Evolutionary conservation across 2,329 filamentous ascomycete genomes (phyloP), one percentile per base, ranked within the genome.

Genomic region (Raffaelea ambrosiae): DNA sequence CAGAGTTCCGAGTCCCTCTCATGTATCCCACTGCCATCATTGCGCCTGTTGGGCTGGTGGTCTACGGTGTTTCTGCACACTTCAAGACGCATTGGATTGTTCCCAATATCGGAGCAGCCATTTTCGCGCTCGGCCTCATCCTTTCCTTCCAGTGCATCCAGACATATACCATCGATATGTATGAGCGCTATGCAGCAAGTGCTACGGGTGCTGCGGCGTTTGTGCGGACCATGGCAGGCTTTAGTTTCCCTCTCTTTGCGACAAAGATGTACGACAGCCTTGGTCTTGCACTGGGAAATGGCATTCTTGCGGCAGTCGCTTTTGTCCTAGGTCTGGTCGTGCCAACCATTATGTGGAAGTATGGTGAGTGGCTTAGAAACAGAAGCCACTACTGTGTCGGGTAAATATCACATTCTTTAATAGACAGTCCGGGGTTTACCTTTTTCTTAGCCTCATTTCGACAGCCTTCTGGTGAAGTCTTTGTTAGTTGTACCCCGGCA

Each of bases 231-330:
- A 57, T 78, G 13, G 72, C 71, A 4, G 73, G 72, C 2, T 74
- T 76, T 22, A 69, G 69, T 7, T 68, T 78, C 44, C 75, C 75
- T 10, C 63, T 79, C 1, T 75, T 76, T 35, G 73, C 70, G 1
- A 68, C 71, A 1, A 53, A 51, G 11, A 63, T 78, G 63, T 77
- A 75, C 53, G 53, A 55, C 1, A 47, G 40, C 2, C 58, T 72
- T 7, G 68, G 66, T 3, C 69, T 69, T 36, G 69, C 67, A 2
- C 65, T 61, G 60, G 68, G 68, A 1, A 68, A 67, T 43, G 67
- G 61, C 2, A 45, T 70, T n/a, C 57, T 76, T 39, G 73, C 68
- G 0, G 62, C 65, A 26, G 47, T 66, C 5, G 63, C 61, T 0
- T 54, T 82, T 5, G 70, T 52, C 3, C 58, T 65, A 36, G 63